Conservation (phyloP, 306 rosid species). For the Castanopsis chinensis region DNA sequence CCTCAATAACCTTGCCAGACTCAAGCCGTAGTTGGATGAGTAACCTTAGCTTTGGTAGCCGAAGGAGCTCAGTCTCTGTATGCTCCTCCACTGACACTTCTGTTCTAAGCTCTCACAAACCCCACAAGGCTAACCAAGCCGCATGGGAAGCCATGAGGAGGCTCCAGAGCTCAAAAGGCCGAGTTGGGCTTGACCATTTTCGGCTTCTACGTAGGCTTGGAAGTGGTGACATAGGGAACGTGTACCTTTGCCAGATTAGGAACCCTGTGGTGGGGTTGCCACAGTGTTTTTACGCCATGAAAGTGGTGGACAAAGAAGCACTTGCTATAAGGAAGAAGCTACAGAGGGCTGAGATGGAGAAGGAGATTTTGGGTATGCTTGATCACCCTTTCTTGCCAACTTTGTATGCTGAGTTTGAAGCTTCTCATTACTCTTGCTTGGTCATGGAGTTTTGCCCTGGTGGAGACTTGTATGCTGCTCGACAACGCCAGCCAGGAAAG, state of each 20-base stretch:
- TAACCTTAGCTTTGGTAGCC: constrained; percentile 83
- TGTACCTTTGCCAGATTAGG: constrained; percentile 86
- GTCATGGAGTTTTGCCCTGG: constrained; percentile 99
- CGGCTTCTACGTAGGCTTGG: constrained; percentile 75
- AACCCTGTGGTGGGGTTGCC: constrained; percentile 64
- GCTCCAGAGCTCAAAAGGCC: constrained; percentile 59
- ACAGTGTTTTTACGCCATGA: constrained; percentile 86
- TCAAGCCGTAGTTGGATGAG: constrained; percentile 86
- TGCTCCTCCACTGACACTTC: constrained; percentile 46
- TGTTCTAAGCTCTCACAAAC: constrained; percentile 44
- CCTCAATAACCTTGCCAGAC: constrained; percentile 78
- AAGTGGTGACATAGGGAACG: constrained; percentile 89
- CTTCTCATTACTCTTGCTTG: constrained; percentile 92
- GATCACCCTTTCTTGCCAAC: constrained; percentile 96
- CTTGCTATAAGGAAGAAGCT: constrained; percentile 76
- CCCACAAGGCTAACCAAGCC: constrained; percentile 85
- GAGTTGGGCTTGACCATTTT: constrained; percentile 76
- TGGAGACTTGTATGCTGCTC: constrained; percentile 80
- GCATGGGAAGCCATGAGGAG: constrained; percentile 88
- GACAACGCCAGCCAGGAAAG: constrained; percentile 70
- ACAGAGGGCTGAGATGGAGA: constrained; percentile 91
- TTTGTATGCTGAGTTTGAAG: constrained; percentile 78
- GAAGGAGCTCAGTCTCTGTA: constrained; percentile 61
- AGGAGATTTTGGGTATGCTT: constrained; percentile 72
- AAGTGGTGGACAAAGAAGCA: constrained; percentile 95